These are phyloP conservation scores for Lolium perenne DNA, from an alignment of 176 grass and related monocot species.

Conservation along the genomic window DNA sequence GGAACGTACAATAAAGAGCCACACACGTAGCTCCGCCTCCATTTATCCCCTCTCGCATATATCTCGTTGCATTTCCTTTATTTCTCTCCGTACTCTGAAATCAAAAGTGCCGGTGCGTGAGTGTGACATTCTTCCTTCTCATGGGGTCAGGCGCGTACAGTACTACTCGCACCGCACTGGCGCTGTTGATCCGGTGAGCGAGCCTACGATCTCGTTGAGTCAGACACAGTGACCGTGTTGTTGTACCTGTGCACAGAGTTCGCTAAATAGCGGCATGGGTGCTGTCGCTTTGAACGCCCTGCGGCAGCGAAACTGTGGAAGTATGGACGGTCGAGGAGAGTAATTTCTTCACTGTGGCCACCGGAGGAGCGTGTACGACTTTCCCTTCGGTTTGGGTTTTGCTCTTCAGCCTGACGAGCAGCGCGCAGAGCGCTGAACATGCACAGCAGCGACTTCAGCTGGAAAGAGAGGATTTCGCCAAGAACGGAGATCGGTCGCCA, in stretches of 20 bases:
- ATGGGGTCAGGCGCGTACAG: neutral
- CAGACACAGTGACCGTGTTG: neutral
- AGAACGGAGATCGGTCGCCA: neutral
- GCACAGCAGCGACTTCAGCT: neutral
- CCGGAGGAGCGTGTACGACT: neutral
- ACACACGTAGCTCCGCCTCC: too few species aligned
- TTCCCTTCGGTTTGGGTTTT: conserved; percentile 10
- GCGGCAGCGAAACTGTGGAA: neutral
- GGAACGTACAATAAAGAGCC: neutral
- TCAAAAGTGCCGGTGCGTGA: too few species aligned
- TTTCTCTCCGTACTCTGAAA: too few species aligned
- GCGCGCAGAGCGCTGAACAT: neutral
- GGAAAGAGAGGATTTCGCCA: conserved; percentile 8
- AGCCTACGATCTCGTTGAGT: neutral
- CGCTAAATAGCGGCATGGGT: neutral
- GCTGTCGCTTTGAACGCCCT: neutral
- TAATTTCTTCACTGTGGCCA: neutral
- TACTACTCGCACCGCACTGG: neutral
- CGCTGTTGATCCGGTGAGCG: neutral
- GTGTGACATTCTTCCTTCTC: too few species aligned
- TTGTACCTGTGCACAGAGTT: too few species aligned
- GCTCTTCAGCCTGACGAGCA: neutral
- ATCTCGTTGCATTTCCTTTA: too few species aligned
- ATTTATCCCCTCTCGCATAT: too few species aligned
- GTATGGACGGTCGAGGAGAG: neutral